Evolutionary conservation across 2,329 filamentous ascomycete genomes (phyloP), one percentile per base, ranked within the genome.

Genomic region (Neophaeococcomyces aloes): DNA sequence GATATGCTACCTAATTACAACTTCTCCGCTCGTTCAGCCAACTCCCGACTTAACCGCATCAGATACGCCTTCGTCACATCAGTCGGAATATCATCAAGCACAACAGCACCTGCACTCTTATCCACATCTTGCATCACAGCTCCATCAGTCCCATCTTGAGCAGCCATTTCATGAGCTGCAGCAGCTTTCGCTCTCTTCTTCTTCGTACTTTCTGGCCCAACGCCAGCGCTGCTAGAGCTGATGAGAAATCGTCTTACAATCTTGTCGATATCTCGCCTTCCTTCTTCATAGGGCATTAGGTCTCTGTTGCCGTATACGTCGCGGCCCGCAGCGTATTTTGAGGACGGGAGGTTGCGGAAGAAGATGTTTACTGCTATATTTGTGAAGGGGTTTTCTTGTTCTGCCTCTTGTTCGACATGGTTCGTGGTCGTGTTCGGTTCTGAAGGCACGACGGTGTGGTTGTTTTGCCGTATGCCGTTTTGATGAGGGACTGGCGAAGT

Each of bases 301-400:
- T 94, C 88, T 30, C 86, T 72, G 58, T 94, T 94, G 1, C 85
- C 87, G 58, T 94, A 94, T 0, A 94, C 81, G 59, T 94, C 87
- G 51, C 79, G 75, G 1, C 87, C 86, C 1, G 72, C 61, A 1
- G 85, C 78, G 59, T 91, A 91, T 1, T 75, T 78, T 2, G 60
- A 66, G 2, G 78, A 66, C 7, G 48, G 38, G 7, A 91, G 67
- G 48, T 79, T 81, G 33, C 79, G 77, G 65, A 93, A 94, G 67
- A 94, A 94, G 21, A 89, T 75, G 59, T 94, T 94, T n/a, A 94
- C 79, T 1, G 85, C 85, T 6, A 94, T 70, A 53, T 84, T 87
- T 47, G 77, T 60, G 38, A 55, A 44, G 7, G 48, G 45, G 38
- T 45, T 40, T 32, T 34, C 35, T n/a, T n/a, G n/a, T n/a, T n/a